Conservation (phyloP, 2,329 filamentous ascomycete species). For the Huntiella savannae region DNA sequence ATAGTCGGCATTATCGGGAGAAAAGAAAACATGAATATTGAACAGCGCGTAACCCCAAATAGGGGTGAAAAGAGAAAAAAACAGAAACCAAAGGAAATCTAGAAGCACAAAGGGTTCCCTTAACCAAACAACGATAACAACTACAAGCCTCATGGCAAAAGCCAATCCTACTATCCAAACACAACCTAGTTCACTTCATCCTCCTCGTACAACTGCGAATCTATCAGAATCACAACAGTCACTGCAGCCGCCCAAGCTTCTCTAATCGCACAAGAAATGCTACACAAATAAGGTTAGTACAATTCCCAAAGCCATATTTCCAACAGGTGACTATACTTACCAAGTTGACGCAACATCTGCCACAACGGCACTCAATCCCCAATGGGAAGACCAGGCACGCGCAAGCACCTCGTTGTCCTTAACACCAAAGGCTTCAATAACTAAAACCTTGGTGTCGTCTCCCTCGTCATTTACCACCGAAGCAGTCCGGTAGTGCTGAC, state of each 20-base stretch:
- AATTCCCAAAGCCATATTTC: neutral
- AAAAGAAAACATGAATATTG: neutral
- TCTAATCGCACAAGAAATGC: constrained; percentile 54
- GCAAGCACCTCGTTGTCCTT: constrained; percentile 59
- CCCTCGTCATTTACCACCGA: constrained; percentile 13
- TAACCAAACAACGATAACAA: neutral
- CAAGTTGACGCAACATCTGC: constrained; percentile 51
- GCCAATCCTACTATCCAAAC: neutral
- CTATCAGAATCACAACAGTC: constrained; percentile 51
- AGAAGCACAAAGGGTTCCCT: neutral
- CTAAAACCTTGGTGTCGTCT: constrained; percentile 34
- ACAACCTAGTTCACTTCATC: constrained; percentile 5
- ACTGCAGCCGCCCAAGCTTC: constrained; percentile 58
- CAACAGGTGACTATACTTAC: constrained; percentile 21
- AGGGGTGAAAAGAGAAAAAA: constrained; percentile 1
- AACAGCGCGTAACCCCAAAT: neutral
- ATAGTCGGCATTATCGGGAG: too few species aligned
- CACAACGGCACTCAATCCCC: constrained; percentile 52
- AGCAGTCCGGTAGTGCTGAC: constrained; percentile 10
- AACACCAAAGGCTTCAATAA: constrained; percentile 54
- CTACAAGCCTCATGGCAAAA: neutral
- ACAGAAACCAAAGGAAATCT: neutral
- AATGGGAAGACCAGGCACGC: constrained; percentile 58
- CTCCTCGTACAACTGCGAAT: constrained; percentile 21
- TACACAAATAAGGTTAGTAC: constrained; percentile 15